A percentile compares a stretch with the other conserved stretches of the same genome.
These are phyloP conservation scores for Ogataea sp. DNA, from an alignment of 805 yeast genomes.

Conservation along the genomic window DNA sequence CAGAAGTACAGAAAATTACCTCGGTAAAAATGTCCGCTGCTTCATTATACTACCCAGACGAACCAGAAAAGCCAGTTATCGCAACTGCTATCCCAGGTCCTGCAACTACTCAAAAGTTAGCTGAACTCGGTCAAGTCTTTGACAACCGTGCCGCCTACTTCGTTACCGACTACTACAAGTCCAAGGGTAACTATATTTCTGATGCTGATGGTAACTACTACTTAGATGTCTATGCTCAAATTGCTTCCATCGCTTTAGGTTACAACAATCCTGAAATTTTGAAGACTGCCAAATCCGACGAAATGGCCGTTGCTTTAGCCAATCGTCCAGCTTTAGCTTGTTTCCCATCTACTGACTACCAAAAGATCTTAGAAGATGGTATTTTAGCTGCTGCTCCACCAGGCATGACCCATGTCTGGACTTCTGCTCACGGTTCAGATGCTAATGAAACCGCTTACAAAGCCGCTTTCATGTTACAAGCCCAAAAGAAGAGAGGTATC, in stretches of 20 bases:
- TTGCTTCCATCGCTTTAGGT: constrained; percentile 63
- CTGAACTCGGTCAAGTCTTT: constrained; percentile 37
- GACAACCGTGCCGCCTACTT: constrained; percentile 59
- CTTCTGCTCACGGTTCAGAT: constrained; percentile 60
- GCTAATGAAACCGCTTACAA: constrained; percentile 67
- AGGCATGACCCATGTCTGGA: constrained; percentile 53
- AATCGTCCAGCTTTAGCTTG: constrained; percentile 65
- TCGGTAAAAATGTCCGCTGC: constrained; percentile 16
- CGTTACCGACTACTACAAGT: constrained; percentile 55
- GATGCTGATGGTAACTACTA: constrained; percentile 58
- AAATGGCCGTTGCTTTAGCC: constrained; percentile 56
- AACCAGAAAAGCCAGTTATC: constrained; percentile 39
- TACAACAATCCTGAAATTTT: constrained; percentile 61
- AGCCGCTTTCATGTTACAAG: constrained; percentile 61
- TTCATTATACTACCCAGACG: constrained; percentile 32
- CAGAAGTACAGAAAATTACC: too few relatives aligned
- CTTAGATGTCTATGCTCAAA: constrained; percentile 65
- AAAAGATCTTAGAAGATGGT: constrained; percentile 35
- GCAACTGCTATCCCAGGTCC: constrained; percentile 44
- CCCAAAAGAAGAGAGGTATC: constrained; percentile 38
- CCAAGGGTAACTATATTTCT: constrained; percentile 55
- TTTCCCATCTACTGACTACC: constrained; percentile 52
- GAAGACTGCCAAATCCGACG: constrained; percentile 48
- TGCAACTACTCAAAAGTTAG: constrained; percentile 27
- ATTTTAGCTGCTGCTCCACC: constrained; percentile 58